Conservation (phyloP, 2,329 filamentous ascomycete species). For the Ustilaginoidea virens region DNA sequence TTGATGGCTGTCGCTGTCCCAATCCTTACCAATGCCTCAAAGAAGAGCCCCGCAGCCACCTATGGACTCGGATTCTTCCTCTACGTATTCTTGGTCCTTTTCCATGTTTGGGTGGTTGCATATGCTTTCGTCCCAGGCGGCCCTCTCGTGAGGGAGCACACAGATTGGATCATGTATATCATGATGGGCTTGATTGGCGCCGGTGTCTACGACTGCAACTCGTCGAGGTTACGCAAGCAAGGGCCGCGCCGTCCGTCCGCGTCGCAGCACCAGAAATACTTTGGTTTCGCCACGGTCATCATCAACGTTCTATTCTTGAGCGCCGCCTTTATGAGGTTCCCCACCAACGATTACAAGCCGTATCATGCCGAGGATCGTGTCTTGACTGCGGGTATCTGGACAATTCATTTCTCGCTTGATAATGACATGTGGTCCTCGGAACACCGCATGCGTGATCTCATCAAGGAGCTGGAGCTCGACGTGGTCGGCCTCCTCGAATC, state of each 20-base stretch:
- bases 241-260: conserved; percentile 13
- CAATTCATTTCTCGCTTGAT: conserved; percentile 92
- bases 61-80: conserved; percentile 83
- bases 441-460: conserved; percentile 77
- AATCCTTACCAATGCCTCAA: conserved; percentile 60
- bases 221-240: conserved; percentile 28
- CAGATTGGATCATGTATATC: conserved; percentile 83
- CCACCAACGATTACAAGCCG: conserved; percentile 77
- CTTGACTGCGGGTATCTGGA: conserved; percentile 94
- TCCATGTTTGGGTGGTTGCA: conserved; percentile 96
- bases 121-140: conserved; percentile 97
- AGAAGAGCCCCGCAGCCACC: conserved; percentile 59
- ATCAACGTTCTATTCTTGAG: conserved; percentile 70
- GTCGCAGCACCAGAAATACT: conserved; percentile 34
- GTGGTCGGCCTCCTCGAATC: conserved; percentile 89
- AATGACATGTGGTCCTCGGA: conserved; percentile 99
- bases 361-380: conserved; percentile 80
- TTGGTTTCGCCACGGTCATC: conserved; percentile 43
- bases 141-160: conserved; percentile 80
- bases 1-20: conserved; percentile 65
- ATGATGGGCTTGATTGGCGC: conserved; percentile 75
- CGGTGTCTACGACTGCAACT: conserved; percentile 62
- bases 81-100: conserved; percentile 91
- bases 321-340: conserved; percentile 80
- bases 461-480: conserved; percentile 92